These are phyloP conservation scores for Tetrapisispora arboricola DNA, from an alignment of 805 yeast genomes.

Conservation along the genomic window DNA sequence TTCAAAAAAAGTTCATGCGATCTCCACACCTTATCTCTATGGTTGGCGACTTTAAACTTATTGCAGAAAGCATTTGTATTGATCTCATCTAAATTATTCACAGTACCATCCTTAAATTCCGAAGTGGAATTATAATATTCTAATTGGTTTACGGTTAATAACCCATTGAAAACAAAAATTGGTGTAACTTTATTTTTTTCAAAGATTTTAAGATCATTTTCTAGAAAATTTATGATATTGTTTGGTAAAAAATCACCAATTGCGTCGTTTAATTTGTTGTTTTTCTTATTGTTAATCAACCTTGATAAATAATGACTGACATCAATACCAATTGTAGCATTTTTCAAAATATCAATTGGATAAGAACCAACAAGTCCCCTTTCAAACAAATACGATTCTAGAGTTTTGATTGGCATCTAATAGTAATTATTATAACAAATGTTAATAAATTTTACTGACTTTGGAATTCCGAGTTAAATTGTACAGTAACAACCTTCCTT, in stretches of 20 bases:
- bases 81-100: background rate
- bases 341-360: constrained; percentile 54
- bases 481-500: too few relatives aligned
- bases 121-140: constrained; percentile 16
- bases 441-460: too few relatives aligned
- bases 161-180: constrained; percentile 68
- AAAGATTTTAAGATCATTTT: constrained; percentile 53
- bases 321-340: constrained; percentile 72
- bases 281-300: constrained; percentile 44
- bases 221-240: constrained; percentile 45
- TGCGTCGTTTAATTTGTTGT: constrained; percentile 60
- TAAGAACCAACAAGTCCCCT: constrained; percentile 48
- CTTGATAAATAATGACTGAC: constrained; percentile 68
- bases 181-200: constrained; percentile 60
- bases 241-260: constrained; percentile 67
- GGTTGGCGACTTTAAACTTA: constrained; percentile 7
- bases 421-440: background rate
- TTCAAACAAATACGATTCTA: constrained; percentile 62
- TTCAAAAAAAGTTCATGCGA: constrained; percentile 11
- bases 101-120: background rate
- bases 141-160: constrained; percentile 32
- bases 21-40: constrained; percentile 14
- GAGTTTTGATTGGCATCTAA: constrained; percentile 38
- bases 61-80: background rate
- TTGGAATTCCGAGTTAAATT: too few relatives aligned